A percentile compares a stretch with the other conserved stretches of the same genome.
phyloP scores from a whole-genome alignment of 1,139 yeast genomes.

The Scheffersomyces parashehatae region DNA sequence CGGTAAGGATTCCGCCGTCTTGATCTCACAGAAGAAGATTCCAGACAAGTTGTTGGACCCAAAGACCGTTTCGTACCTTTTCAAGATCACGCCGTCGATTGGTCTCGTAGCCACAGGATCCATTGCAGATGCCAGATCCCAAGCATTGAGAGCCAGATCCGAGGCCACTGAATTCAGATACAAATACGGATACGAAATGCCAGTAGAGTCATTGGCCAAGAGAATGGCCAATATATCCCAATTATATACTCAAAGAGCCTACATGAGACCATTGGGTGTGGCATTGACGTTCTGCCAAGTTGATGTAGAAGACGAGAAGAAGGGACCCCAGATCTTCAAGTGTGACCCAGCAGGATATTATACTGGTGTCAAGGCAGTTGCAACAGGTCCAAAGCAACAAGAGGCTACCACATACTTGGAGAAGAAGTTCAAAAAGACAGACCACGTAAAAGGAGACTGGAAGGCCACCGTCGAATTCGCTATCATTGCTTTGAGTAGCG shows the following conservation, averaged over 20 bases:
- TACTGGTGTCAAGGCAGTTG: constrained; percentile 87
- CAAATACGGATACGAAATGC: constrained; percentile 95
- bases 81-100: constrained; percentile 75
- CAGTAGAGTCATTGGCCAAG: constrained; percentile 89
- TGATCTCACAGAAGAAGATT: constrained; percentile 91
- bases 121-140: constrained; percentile 93
- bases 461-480: constrained; percentile 86
- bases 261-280: constrained; percentile 97
- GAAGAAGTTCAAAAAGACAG: constrained; percentile 83
- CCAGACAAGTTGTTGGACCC: constrained; percentile 93
- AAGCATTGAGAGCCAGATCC: constrained; percentile 83
- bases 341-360: constrained; percentile 98
- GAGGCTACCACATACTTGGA: constrained; percentile 91
- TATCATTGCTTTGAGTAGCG: constrained; percentile 79
- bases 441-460: constrained; percentile 80
- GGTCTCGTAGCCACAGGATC: constrained; percentile 96
- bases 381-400: constrained; percentile 97
- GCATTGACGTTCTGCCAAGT: constrained; percentile 85
- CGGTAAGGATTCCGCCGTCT: constrained; percentile 87
- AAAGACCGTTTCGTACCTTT: constrained; percentile 78
- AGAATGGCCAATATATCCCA: constrained; percentile 95
- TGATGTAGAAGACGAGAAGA: constrained; percentile 68
- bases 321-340: constrained; percentile 89
- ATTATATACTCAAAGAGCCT: constrained; percentile 96
- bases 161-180: constrained; percentile 96